A percentile compares a stretch with the other conserved stretches of the same genome.
Conservation (phyloP, 2,329 filamentous ascomycete species). For the Aspergillus versicolor region DNA sequence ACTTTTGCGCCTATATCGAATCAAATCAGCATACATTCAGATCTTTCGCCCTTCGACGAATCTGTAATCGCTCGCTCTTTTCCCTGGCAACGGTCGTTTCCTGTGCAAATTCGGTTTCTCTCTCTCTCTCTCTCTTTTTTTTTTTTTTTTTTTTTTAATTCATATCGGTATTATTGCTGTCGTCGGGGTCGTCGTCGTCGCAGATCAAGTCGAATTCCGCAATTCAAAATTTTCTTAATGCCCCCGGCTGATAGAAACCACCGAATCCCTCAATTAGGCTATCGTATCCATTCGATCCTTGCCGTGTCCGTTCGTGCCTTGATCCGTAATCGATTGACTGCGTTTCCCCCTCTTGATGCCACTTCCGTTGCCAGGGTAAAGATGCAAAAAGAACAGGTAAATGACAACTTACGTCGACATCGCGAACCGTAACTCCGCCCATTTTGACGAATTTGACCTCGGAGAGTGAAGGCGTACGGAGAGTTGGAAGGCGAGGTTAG, state of each 20-base stretch:
- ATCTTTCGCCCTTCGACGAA: not conserved
- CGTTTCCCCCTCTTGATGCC: slow-evolving; percentile 6
- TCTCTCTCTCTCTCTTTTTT: no score
- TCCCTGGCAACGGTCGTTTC: not conserved
- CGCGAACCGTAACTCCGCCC: slow-evolving; percentile 66
- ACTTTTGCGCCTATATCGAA: slow-evolving; percentile 60
- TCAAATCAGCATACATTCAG: slow-evolving; percentile 15
- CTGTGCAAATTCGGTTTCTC: not conserved
- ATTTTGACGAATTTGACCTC: slow-evolving; percentile 54
- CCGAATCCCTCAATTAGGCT: not conserved
- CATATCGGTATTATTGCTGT: not conserved
- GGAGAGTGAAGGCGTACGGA: slow-evolving; percentile 25
- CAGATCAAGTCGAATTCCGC: not conserved
- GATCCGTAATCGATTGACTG: not conserved
- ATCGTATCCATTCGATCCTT: not conserved
- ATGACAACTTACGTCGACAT: slow-evolving; percentile 58
- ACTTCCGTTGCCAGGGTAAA: slow-evolving; percentile 13
- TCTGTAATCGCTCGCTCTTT: not conserved
- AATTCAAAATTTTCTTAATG: not conserved
- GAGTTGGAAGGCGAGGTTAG: slow-evolving; percentile 27
- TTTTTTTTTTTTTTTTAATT: not conserved
- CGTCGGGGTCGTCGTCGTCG: not conserved
- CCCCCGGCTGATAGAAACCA: not conserved
- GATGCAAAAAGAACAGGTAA: slow-evolving; percentile 16
- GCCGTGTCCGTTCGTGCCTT: not conserved